A percentile compares a stretch with the other conserved stretches of the same genome.
Conservation (phyloP, 805 yeast genomes). For the Gaillardinia entomophila region DNA sequence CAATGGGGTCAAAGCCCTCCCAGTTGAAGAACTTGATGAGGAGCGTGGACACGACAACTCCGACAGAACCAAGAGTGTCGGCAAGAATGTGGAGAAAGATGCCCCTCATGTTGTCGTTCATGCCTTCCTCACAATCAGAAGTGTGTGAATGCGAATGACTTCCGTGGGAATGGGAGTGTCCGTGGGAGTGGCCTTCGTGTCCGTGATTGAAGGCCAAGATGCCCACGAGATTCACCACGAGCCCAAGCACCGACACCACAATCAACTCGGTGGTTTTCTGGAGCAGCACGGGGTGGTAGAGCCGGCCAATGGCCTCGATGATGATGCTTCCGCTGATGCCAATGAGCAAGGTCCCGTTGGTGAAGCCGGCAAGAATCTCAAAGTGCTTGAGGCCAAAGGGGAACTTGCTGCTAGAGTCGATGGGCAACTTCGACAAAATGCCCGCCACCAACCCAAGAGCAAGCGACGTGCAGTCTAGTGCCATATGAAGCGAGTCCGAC, state of each 20-base stretch:
- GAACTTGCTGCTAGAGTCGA: conserved; percentile 54
- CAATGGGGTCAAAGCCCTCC: conserved; percentile 87
- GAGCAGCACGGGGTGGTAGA: conserved; percentile 69
- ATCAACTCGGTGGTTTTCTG: conserved; percentile 79
- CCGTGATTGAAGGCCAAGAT: conserved; percentile 92
- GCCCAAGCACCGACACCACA: conserved; percentile 78
- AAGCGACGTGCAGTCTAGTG: conserved; percentile 86
- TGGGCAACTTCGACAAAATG: conserved; percentile 35
- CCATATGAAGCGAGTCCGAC: conserved; percentile 95
- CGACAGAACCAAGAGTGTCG: conserved; percentile 94
- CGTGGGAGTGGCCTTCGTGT: conserved; percentile 40
- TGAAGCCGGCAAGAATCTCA: conserved; percentile 91
- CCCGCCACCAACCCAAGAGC: conserved; percentile 89
- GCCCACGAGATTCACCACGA: conserved; percentile 86
- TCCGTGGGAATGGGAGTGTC: conserved; percentile 41
- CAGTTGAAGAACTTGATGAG: conserved; percentile 61
- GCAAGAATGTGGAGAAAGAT: conserved; percentile 91
- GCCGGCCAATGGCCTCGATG: conserved; percentile 79
- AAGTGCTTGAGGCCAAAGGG: conserved; percentile 85
- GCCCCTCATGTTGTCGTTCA: conserved; percentile 81
- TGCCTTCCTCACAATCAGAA: conserved; percentile 6
- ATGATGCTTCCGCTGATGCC: conserved; percentile 88
- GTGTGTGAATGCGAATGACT: conserved; percentile 28
- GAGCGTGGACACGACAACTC: conserved; percentile 88
- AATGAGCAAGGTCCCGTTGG: conserved; percentile 82